Evolutionary conservation across 2,329 filamentous ascomycete species (phyloP).

Genomic region (Scolecobasidium constrictum): DNA sequence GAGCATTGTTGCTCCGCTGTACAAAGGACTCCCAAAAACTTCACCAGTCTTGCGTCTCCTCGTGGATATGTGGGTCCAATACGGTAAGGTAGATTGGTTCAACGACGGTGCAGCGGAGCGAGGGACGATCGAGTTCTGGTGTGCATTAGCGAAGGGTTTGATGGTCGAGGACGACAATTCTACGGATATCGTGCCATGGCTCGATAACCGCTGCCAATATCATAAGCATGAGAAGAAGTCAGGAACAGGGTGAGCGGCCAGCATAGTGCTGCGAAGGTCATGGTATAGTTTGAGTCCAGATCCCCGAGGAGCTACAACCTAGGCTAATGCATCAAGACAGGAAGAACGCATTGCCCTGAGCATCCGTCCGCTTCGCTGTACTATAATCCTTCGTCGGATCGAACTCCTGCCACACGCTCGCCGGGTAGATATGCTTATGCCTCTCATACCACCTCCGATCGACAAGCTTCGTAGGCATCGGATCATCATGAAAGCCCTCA

Average conservation of each 20-base stretch:
- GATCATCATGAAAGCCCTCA: conserved; percentile 71
- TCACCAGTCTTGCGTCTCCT: not conserved
- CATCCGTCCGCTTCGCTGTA: conserved; percentile 67
- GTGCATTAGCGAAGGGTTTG: too few relatives aligned
- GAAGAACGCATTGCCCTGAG: conserved; percentile 88
- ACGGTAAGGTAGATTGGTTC: not conserved
- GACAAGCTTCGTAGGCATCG: conserved; percentile 80
- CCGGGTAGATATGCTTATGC: conserved; percentile 97
- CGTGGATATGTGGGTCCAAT: not conserved
- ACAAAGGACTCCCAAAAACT: not conserved
- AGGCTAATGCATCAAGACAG: too few relatives aligned
- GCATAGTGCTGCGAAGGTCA: too few relatives aligned
- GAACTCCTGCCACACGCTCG: conserved; percentile 91
- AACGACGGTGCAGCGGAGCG: not conserved
- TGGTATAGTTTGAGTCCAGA: too few relatives aligned
- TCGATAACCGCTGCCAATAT: not conserved
- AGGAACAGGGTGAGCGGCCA: too few relatives aligned
- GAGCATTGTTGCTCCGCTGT: not conserved
- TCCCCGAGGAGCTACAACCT: too few relatives aligned
- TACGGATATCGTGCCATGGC: not conserved
- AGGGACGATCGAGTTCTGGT: too few relatives aligned
- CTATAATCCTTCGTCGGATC: conserved; percentile 82
- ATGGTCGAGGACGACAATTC: not conserved
- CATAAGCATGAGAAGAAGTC: not conserved
- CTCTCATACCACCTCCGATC: conserved; percentile 94